Evolutionary conservation across 2,329 filamentous ascomycete genomes (phyloP).

Genomic region (Ophiostoma pallidulum): DNA sequence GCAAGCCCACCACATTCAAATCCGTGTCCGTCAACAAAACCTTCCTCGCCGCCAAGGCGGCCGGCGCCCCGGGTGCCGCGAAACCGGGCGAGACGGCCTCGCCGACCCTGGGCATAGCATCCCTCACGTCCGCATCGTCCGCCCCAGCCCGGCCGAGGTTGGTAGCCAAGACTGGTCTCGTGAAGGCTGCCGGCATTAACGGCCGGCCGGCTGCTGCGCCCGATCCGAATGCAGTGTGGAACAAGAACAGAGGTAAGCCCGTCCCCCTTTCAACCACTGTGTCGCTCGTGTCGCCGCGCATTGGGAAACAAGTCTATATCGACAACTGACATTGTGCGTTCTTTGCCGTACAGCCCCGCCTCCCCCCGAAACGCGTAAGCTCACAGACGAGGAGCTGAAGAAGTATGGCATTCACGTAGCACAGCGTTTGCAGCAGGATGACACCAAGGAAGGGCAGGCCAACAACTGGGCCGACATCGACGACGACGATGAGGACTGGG

Average conservation of each 20-base stretch:
- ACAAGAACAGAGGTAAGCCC: constrained; percentile 78
- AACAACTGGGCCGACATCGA: constrained; percentile 90
- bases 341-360: constrained; percentile 39
- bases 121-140: constrained; percentile 37
- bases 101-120: constrained; percentile 32
- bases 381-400: constrained; percentile 79
- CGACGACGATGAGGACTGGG: constrained; percentile 82
- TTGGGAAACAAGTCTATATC: no score
- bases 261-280: constrained; percentile 15
- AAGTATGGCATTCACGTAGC: constrained; percentile 82
- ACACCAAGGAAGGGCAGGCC: constrained; percentile 51
- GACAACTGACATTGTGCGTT: neutral
- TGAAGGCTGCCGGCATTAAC: constrained; percentile 41
- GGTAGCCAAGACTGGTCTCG: constrained; percentile 63
- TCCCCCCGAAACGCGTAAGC: constrained; percentile 65
- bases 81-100: constrained; percentile 44
- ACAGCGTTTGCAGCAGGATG: constrained; percentile 63
- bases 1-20: constrained; percentile 74
- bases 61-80: constrained; percentile 30
- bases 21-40: constrained; percentile 78
- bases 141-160: constrained; percentile 55
- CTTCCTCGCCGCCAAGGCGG: constrained; percentile 64
- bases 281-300: no score
- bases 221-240: constrained; percentile 72
- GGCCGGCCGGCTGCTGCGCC: constrained; percentile 53